These are phyloP conservation scores for Loxodes magnus DNA, from an alignment of 73 alveolate species.

Conservation along the genomic window DNA sequence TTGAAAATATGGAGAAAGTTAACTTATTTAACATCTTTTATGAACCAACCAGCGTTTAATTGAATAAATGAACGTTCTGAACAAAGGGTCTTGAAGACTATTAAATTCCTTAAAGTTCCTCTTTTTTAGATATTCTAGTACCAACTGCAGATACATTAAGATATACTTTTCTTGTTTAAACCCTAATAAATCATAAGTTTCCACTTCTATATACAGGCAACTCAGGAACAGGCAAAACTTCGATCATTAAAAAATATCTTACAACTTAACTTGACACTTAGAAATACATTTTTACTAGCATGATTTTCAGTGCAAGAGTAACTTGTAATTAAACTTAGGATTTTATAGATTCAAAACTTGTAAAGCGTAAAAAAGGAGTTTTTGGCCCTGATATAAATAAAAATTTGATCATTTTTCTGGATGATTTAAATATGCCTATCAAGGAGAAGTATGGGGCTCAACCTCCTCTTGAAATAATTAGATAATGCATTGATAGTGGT, in stretches of 20 bases:
- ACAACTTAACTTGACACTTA: no score
- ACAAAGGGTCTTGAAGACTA: no score
- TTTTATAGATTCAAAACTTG: slow-evolving; percentile 73
- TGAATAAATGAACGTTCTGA: no score
- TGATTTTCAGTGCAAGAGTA: slow-evolving; percentile 55
- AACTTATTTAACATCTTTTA: no score
- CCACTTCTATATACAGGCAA: slow-evolving; percentile 96
- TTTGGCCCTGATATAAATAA: slow-evolving; percentile 79
- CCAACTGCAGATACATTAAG: slow-evolving; percentile 97
- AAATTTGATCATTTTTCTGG: slow-evolving; percentile 95
- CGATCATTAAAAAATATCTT: slow-evolving; percentile 84
- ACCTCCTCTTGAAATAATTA: slow-evolving; percentile 98
- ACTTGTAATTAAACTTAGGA: slow-evolving; percentile 76
- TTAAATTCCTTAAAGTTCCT: slow-evolving; percentile 56
- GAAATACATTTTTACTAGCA: no score
- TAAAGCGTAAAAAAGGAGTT: slow-evolving; percentile 77
- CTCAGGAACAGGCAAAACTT: slow-evolving; percentile 99
- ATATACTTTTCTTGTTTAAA: slow-evolving; percentile 66
- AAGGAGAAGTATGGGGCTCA: slow-evolving; percentile 96
- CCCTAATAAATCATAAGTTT: slow-evolving; percentile 69
- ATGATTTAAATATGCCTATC: slow-evolving; percentile 99
- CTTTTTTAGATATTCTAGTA: slow-evolving; percentile 97
- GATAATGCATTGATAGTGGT: slow-evolving; percentile 95
- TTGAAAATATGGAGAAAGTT: slow-evolving; percentile 23
- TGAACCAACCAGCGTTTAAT: no score